Base-by-base conservation (phyloP, 345 rosid species). In the Salix udensis region DNA sequence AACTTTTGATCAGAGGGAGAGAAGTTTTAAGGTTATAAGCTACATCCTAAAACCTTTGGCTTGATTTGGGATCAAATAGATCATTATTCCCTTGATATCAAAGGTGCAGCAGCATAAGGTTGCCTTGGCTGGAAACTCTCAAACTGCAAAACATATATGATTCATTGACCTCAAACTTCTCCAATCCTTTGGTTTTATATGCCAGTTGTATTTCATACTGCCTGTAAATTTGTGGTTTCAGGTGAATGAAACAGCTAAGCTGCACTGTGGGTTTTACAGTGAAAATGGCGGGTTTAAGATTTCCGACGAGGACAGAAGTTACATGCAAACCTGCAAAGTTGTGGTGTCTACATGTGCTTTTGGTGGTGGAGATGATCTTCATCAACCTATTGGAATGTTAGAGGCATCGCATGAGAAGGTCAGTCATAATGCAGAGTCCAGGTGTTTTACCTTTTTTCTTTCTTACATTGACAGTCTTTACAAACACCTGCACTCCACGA, bases 351-450 rank as follows among this genome's bases (percentile, higher is more conserved):
- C 97, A 39, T 95, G 97, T 88, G 91, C 97, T 6, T 95, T 95
- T 84, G 98, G 98, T 65, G 98, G 98, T 76, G 98, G 98, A 61
- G 98, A 95, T 86, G 88, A 90, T 79, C 98, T 95, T 80, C 90
- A 93, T 81, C 89, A 93, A 74, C 98, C 98, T 72, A 95, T 95
- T 80, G 97, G 96, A 81, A 91, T 91, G 93, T 81, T 89, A 11
- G 80, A 88, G 55, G 81, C 89, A 67, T 89, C 98, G 7, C 79
- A 82, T 80, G 79, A 75, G 80, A 95, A 90, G 94, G 98, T 94
- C 81, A 72, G 89, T 72, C 37, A 76, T 21, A 42, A 44, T 68
- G 67, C 58, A 71, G 70, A 77, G 26, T 46, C 39, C 71, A 58
- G 71, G 19, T 10, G 37, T 68, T 37, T 68, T 72, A 50, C 66